These are phyloP conservation scores for Sporisorium reilianum DNA, from an alignment of 1,284 basidiomycete genomes.

Conservation along the genomic window DNA sequence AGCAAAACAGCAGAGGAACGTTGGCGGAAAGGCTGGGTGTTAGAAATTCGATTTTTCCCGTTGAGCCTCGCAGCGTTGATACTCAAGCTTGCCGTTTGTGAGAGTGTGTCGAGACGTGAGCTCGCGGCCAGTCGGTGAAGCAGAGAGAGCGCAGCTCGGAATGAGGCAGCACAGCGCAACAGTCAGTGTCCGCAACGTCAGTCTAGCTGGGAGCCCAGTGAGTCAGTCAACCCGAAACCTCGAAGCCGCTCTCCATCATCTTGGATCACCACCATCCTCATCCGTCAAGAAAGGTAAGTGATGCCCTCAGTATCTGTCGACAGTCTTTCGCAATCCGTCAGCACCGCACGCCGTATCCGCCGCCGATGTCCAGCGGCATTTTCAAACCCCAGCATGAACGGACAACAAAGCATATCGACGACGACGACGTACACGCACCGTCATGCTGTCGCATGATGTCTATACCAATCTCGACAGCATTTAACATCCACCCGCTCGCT, in stretches of 20 bases:
- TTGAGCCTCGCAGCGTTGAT: background rate
- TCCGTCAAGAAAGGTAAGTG: constrained; percentile 50
- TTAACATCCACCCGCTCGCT: background rate
- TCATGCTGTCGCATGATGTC: background rate
- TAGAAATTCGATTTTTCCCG: constrained; percentile 4
- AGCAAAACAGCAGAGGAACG: background rate
- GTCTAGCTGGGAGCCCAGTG: constrained; percentile 1
- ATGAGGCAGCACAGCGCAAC: too few relatives aligned
- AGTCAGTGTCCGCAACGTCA: background rate
- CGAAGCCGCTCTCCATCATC: constrained; percentile 31
- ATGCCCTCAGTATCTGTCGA: constrained; percentile 10
- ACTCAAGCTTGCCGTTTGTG: background rate
- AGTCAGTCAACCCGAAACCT: constrained; percentile 13
- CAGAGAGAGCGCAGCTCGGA: too few relatives aligned
- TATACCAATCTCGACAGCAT: background rate
- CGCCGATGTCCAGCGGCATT: background rate
- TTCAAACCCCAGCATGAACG: constrained; percentile 3
- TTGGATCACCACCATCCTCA: constrained; percentile 48
- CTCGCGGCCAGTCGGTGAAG: too few relatives aligned
- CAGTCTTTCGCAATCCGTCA: constrained; percentile 20
- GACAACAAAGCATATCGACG: background rate
- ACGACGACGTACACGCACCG: background rate
- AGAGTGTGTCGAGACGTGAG: background rate
- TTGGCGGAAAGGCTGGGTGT: background rate
- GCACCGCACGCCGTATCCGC: background rate